Evolutionary conservation across 1,284 basidiomycete species (phyloP), one percentile per base, ranked within the genome.

Genomic region (Moniliella sp.): DNA sequence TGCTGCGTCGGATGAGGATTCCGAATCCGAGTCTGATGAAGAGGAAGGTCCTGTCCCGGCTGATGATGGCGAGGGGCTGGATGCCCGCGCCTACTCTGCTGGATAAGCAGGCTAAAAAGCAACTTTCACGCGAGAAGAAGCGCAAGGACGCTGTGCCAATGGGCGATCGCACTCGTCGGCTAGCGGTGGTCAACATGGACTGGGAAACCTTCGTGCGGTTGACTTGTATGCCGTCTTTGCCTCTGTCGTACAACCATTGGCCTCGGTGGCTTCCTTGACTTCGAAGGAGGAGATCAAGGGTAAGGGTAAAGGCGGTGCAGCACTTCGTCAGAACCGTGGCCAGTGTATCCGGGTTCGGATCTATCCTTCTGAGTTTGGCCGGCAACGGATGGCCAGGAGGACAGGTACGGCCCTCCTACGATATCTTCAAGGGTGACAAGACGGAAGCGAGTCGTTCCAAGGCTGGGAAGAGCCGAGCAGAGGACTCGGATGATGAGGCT

Each of bases 121-220:
- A n/a, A n/a, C n/a, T n/a, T n/a, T n/a, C n/a, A n/a, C n/a, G n/a
- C n/a, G n/a, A n/a, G n/a, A n/a, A n/a, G n/a, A n/a, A n/a, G n/a
- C n/a, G n/a, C n/a, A n/a, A n/a, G n/a, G 34, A 42, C 9, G 44
- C 39, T 25, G 39, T 50, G 14, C 41, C 40, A 4, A 40, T 44
- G 7, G 53, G 50, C 15, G 50, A 50, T 26, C 51, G 51, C 30
- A 58, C 55, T 4, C 18, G 30, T 28, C 70, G 88, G 9, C 64
- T 94, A 4, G 91, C 88, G 0, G 73, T 78, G 16, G 88, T 99
- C 46, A 94, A 97, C 59, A 71, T 97, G 38, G 91, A 99, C 64
- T 99, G 91, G 91, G 91, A 97, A 73, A 94, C 63, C 73, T 97
- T 34, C 76, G 78, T 30, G 82, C 88, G 1, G 67, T 67, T 19